Conservation (phyloP, 2,329 filamentous ascomycete species). For the Polychaeton citri region DNA sequence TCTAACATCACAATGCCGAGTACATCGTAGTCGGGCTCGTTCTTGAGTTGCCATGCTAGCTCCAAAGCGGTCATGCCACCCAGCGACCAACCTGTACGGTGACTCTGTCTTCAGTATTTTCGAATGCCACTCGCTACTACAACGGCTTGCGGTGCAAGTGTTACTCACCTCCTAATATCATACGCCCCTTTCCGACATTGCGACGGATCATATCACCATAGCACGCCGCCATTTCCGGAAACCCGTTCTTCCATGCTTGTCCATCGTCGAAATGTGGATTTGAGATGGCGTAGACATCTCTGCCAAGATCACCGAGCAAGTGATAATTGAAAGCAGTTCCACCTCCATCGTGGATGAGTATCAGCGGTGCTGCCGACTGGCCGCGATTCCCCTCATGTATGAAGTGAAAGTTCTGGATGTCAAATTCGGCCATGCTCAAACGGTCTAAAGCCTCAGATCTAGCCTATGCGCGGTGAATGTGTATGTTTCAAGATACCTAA, state of each 20-base stretch:
- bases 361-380: conserved; percentile 29
- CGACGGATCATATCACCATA: conserved; percentile 36
- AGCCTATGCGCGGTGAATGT: too few species aligned
- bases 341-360: conserved; percentile 49
- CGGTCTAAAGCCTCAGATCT: too few species aligned
- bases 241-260: conserved; percentile 36
- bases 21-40: neutral
- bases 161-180: conserved; percentile 18
- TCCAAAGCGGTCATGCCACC: conserved; percentile 4
- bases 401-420: too few species aligned
- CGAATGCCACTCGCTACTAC: too few species aligned
- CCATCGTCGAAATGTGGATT: conserved; percentile 41
- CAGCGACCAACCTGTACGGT: conserved; percentile 4
- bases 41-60: conserved; percentile 2
- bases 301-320: conserved; percentile 36
- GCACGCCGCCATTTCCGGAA: conserved; percentile 41
- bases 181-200: conserved; percentile 24
- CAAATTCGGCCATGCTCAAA: too few species aligned
- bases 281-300: conserved; percentile 40
- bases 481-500: too few species aligned
- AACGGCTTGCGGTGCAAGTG: too few species aligned
- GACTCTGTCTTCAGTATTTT: too few species aligned
- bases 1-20: neutral
- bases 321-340: conserved; percentile 47
- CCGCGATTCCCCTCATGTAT: too few species aligned